Evolutionary conservation across 306 rosid species (phyloP).

Genomic region (Ziziphus jujuba): DNA sequence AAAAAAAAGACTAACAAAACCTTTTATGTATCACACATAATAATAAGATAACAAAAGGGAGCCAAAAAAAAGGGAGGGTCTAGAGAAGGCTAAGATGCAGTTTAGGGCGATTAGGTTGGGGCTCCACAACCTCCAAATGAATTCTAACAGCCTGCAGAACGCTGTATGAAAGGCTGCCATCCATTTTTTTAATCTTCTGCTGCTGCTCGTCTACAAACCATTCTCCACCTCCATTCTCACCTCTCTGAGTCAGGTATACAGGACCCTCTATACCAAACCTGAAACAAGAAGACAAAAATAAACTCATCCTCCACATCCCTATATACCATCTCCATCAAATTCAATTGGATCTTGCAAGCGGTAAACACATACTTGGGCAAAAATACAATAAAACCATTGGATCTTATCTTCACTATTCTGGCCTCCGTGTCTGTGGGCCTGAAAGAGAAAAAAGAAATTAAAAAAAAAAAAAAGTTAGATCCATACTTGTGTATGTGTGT

Average conservation of each 20-base stretch:
- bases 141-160: conserved; percentile 66
- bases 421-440: conserved; percentile 94
- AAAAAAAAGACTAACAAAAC: too few relatives aligned
- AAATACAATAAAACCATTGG: conserved; percentile 91
- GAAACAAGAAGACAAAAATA: neutral
- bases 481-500: too few relatives aligned
- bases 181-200: conserved; percentile 86
- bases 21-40: too few relatives aligned
- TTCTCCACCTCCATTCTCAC: conserved; percentile 79
- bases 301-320: neutral
- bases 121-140: conserved; percentile 96
- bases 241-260: conserved; percentile 61
- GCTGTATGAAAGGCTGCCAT: conserved; percentile 68
- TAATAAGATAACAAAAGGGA: too few relatives aligned
- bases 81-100: conserved; percentile 75
- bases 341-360: neutral
- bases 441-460: conserved; percentile 33
- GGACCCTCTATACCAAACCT: conserved; percentile 98
- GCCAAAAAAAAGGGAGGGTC: too few relatives aligned
- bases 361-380: conserved; percentile 78
- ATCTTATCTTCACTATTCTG: conserved; percentile 92
- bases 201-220: conserved; percentile 86
- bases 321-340: neutral
- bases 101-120: conserved; percentile 89
- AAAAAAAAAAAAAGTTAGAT: too few relatives aligned